Evolutionary conservation across 2,329 filamentous ascomycete genomes (phyloP), one percentile per base, ranked within the genome.

Genomic region (Calonectria pteridis): DNA sequence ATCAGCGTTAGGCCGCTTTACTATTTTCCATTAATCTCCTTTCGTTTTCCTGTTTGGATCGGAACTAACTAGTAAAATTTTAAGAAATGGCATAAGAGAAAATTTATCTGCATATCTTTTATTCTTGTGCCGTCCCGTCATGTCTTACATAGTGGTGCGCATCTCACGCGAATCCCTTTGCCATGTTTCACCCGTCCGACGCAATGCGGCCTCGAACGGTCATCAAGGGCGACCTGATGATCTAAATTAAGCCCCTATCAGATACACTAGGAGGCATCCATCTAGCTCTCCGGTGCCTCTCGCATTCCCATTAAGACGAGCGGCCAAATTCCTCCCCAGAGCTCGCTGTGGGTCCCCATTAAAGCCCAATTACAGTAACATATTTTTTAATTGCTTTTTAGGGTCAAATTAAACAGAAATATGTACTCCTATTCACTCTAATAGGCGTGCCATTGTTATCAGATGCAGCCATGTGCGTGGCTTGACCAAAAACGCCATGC

Each of bases 241-340:
- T 67, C 46, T 67, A 53, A 67, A 51, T 67, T 37, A 67, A 28
- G 40, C 40, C 37, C 37, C 59, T 49, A 23, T 33, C 26, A 64
- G 40, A 49, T 18, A 31, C n/a, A 6, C n/a, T 20, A 26, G 23
- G 16, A 67, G 65, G 65, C 50, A 58, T 55, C 37, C 51, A 67
- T 9, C 37, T 18, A 28, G 37, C 58, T 14, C 4, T n/a, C 35
- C 13, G 26, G 40, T 13, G 40, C 28, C 28, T 64, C 59, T 40
- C 33, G 35, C 65, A 67, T 67, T 67, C 65, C 65, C 65, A 58
- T 43, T 33, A 46, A 29, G 18, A n/a, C 26, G 50, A 67, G 65
- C 13, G 35, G 37, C 43, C 65, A 67, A 62, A 67, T 67, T 67
- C 65, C 65, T 67, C 31, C 29, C 29, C 28, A 23, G 13, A 10